phyloP scores from a whole-genome alignment of 352 stramenopile species.

The Phytophthora sansomeana region DNA sequence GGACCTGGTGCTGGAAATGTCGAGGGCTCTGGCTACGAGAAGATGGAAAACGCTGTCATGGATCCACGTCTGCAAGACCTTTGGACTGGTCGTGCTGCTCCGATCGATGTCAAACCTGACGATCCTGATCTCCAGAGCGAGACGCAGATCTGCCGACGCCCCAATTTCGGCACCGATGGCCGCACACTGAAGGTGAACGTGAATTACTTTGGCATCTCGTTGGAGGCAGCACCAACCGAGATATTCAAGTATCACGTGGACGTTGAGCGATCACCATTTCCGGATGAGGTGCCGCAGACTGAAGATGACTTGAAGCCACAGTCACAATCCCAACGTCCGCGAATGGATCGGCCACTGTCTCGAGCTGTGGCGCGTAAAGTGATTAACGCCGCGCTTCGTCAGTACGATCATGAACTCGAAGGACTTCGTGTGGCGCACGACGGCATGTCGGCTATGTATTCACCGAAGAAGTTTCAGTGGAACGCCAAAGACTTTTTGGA shows the following conservation, averaged over 20 bases:
- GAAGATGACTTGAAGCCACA: conserved; percentile 23
- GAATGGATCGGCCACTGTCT: conserved; percentile 50
- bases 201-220: conserved; percentile 65
- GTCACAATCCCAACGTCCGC: conserved; percentile 18
- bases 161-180: conserved; percentile 37
- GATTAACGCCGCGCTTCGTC: conserved; percentile 54
- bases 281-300: conserved; percentile 31
- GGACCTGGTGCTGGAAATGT: conserved; percentile 12
- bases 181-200: conserved; percentile 43
- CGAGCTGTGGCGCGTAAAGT: conserved; percentile 52
- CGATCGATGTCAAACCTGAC: conserved; percentile 28
- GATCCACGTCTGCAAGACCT: conserved; percentile 51
- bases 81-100: conserved; percentile 42
- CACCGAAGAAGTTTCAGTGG: conserved; percentile 53
- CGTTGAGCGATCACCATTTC: conserved; percentile 43
- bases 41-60: conserved; percentile 49
- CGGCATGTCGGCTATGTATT: conserved; percentile 63
- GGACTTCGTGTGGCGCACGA: conserved; percentile 65
- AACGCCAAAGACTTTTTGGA: conserved; percentile 51
- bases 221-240: conserved; percentile 48
- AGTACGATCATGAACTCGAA: conserved; percentile 51
- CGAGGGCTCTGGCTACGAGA: conserved; percentile 57
- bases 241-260: conserved; percentile 78
- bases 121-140: conserved; percentile 39
- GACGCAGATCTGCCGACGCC: conserved; percentile 49